These are phyloP conservation scores for Zymoseptoria crescenta DNA, from an alignment of 2,329 filamentous ascomycete genomes.

Conservation along the genomic window DNA sequence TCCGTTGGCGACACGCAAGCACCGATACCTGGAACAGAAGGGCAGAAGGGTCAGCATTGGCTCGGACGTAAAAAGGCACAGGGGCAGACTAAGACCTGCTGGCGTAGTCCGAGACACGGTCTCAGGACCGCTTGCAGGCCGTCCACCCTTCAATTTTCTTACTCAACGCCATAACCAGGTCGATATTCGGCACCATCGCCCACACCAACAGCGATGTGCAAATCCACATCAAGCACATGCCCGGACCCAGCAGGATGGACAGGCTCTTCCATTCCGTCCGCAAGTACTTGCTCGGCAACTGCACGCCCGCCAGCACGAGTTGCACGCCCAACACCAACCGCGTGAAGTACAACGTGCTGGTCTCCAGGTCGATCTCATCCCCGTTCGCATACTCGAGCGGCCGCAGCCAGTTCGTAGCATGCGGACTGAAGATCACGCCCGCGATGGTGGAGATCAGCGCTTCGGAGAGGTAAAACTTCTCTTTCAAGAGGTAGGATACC, in stretches of 20 bases:
- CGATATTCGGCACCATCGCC: slow-evolving; percentile 62
- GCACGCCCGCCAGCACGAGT: slow-evolving; percentile 78
- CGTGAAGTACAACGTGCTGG: slow-evolving; percentile 74
- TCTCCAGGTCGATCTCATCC: slow-evolving; percentile 52
- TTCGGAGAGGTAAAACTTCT: slow-evolving; percentile 85
- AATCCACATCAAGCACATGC: slow-evolving; percentile 84
- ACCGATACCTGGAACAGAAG: slow-evolving; percentile 42
- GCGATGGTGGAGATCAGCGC: slow-evolving; percentile 79
- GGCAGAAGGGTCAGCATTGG: too few relatives aligned
- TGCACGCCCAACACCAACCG: slow-evolving; percentile 85
- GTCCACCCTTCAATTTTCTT: too few relatives aligned
- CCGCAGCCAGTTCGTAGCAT: slow-evolving; percentile 66
- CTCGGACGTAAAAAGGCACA: too few relatives aligned
- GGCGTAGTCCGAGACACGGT: too few relatives aligned
- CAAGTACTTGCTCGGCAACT: slow-evolving; percentile 77
- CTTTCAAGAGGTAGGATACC: slow-evolving; percentile 82
- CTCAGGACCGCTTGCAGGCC: too few relatives aligned
- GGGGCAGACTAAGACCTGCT: too few relatives aligned
- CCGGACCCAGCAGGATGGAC: slow-evolving; percentile 66
- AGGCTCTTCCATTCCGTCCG: slow-evolving; percentile 70
- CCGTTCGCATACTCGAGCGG: slow-evolving; percentile 64
- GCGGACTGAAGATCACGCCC: slow-evolving; percentile 70
- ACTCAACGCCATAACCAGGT: slow-evolving; percentile 69
- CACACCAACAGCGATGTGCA: slow-evolving; percentile 71
- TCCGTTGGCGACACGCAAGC: slow-evolving; percentile 91